Conservation (phyloP, 2,329 filamentous ascomycete species). For the Magnaporthales sp. region DNA sequence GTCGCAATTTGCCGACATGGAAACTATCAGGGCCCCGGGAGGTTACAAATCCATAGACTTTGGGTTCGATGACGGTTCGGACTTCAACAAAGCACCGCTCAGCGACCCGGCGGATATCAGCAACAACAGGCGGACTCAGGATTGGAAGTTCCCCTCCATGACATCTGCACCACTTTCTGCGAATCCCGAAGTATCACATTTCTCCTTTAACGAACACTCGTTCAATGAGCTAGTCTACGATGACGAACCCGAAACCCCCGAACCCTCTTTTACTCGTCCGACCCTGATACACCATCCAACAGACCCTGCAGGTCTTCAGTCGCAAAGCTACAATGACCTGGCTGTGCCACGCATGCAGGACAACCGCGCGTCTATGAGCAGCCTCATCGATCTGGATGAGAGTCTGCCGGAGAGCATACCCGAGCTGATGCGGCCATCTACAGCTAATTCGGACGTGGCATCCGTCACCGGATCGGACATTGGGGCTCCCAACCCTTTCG, state of each 20-base stretch:
- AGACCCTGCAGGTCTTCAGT: slow-evolving; percentile 29
- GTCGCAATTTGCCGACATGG: slow-evolving; percentile 51
- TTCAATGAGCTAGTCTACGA: slow-evolving; percentile 7
- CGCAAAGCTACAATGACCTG: slow-evolving; percentile 25
- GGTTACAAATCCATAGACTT: slow-evolving; percentile 44
- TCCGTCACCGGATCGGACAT: slow-evolving; percentile 49
- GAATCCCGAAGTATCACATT: slow-evolving; percentile 36
- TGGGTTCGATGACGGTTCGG: slow-evolving; percentile 32
- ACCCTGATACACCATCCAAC: slow-evolving; percentile 37
- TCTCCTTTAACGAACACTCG: slow-evolving; percentile 27
- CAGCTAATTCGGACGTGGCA: slow-evolving; percentile 49
- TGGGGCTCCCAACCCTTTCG: slow-evolving; percentile 48
- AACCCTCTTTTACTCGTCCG: slow-evolving; percentile 25
- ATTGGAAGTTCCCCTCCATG: slow-evolving; percentile 46
- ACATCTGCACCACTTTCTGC: slow-evolving; percentile 37
- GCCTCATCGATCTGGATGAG: slow-evolving; percentile 26
- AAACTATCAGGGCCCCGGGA: slow-evolving; percentile 47
- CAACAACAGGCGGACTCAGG: slow-evolving; percentile 28
- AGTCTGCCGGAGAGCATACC: slow-evolving; percentile 34
- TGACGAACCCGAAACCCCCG: slow-evolving; percentile 15
- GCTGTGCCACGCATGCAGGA: slow-evolving; percentile 19
- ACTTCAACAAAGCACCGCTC: slow-evolving; percentile 40
- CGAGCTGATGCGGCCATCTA: slow-evolving; percentile 46
- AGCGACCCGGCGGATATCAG: slow-evolving; percentile 50
- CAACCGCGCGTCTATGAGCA: slow-evolving; percentile 25